These are phyloP conservation scores for Ceratobasidium sp. DNA, from an alignment of 1,284 basidiomycete species.

Conservation along the genomic window DNA sequence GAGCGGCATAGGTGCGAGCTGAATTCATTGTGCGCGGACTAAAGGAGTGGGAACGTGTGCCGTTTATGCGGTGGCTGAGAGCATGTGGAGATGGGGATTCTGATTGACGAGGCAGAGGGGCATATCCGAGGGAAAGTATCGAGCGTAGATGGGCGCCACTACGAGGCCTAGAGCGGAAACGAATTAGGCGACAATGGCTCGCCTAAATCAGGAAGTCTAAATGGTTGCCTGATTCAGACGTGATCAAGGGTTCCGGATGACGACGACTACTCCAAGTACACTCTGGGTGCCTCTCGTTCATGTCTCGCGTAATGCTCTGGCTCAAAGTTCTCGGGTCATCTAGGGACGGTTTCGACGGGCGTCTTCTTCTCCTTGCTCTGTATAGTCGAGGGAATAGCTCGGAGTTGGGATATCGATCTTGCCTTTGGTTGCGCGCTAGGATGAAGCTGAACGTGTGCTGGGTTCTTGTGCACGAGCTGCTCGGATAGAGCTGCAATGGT, in stretches of 20 bases:
- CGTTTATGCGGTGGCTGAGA: slow-evolving; percentile 2
- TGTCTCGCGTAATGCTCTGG: background rate
- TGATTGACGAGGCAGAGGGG: background rate
- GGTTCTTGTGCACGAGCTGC: slow-evolving; percentile 14
- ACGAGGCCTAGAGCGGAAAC: slow-evolving; percentile 1
- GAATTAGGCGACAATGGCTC: slow-evolving; percentile 24
- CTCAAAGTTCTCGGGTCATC: background rate
- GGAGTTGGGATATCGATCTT: slow-evolving; percentile 4
- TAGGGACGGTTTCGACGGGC: background rate
- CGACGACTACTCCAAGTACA: background rate
- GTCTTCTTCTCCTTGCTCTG: background rate
- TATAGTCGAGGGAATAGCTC: slow-evolving; percentile 24
- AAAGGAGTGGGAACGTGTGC: background rate
- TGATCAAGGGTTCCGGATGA: slow-evolving; percentile 14
- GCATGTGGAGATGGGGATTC: too few species aligned
- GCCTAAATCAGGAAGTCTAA: slow-evolving; percentile 21
- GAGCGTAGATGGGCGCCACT: slow-evolving; percentile 13
- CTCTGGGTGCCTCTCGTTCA: background rate
- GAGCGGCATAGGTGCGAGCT: background rate
- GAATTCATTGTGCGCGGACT: background rate
- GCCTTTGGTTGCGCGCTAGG: slow-evolving; percentile 12
- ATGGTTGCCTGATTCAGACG: background rate
- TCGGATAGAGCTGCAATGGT: background rate
- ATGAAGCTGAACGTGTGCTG: slow-evolving; percentile 10
- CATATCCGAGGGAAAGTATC: slow-evolving; percentile 35